Evolutionary conservation across 2,329 filamentous ascomycete species (phyloP).

Genomic region (Ceratocystis huliohia): DNA sequence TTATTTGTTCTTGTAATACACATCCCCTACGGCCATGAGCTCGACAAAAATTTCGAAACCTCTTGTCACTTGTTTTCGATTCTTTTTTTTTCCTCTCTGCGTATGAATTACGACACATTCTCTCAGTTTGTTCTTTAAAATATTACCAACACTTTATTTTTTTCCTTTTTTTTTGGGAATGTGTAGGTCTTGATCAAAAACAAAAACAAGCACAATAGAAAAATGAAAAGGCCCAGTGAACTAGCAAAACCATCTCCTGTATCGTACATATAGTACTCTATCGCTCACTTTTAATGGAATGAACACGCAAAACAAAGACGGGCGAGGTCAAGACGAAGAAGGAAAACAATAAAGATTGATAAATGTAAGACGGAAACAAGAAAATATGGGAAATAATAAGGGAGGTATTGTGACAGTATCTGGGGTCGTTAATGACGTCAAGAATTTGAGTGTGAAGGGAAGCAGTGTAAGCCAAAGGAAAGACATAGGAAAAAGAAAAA

Average conservation of each 20-base stretch:
- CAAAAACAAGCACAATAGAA: not conserved
- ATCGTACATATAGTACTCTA: not conserved
- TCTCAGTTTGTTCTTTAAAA: not conserved
- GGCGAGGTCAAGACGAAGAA: too few species aligned
- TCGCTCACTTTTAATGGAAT: not conserved
- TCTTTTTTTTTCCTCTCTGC: not conserved
- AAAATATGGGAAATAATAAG: not conserved
- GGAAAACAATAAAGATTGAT: not conserved
- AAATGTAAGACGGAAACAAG: slow-evolving; percentile 9
- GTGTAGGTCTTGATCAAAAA: not conserved
- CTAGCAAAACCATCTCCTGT: too few species aligned
- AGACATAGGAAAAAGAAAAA: not conserved
- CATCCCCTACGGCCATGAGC: not conserved
- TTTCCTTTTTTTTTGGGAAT: not conserved
- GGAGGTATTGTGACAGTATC: slow-evolving; percentile 8
- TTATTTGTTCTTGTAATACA: not conserved
- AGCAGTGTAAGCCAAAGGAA: not conserved
- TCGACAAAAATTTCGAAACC: not conserved
- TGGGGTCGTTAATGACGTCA: slow-evolving; percentile 16
- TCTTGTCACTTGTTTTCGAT: not conserved
- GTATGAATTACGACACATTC: not conserved
- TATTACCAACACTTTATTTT: not conserved
- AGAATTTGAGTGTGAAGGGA: slow-evolving; percentile 3
- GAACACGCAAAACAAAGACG: slow-evolving; percentile 1
- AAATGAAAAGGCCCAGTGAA: too few species aligned